These are phyloP conservation scores for Calophaca sinica DNA, from an alignment of 306 rosid species.

Conservation along the genomic window DNA sequence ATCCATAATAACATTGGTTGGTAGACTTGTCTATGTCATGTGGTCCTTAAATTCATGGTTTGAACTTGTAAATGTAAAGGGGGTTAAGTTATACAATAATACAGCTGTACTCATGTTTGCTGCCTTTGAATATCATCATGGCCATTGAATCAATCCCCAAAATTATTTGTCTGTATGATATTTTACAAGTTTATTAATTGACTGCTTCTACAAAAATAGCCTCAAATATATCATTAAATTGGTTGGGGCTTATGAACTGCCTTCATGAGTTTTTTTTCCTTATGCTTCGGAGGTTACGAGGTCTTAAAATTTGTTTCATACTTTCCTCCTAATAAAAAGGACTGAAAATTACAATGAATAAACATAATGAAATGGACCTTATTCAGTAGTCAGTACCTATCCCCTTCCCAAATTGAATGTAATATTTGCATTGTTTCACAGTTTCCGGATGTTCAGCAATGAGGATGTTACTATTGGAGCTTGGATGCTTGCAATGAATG, in stretches of 20 bases:
- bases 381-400: not conserved
- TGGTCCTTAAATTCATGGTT: conserved; percentile 18
- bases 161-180: not conserved
- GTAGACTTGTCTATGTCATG: not conserved
- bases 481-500: conserved; percentile 99
- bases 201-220: conserved; percentile 11
- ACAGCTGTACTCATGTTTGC: not conserved
- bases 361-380: not conserved
- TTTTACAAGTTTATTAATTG: not conserved
- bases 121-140: not conserved
- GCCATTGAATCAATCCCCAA: not conserved
- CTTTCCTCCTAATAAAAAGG: not conserved
- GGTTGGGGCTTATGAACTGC: conserved; percentile 17
- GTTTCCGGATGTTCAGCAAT: conserved; percentile 98
- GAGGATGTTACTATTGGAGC: conserved; percentile 99
- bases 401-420: conserved; percentile 5
- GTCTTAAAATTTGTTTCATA: conserved; percentile 11
- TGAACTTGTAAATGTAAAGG: conserved; percentile 7
- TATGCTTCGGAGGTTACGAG: not conserved
- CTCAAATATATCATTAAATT: conserved; percentile 32
- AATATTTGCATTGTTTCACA: conserved; percentile 42
- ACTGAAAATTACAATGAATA: conserved; percentile 11
- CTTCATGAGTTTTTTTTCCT: conserved; percentile 15
- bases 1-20: not conserved
- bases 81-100: not conserved